Percentiles rank a stretch among this genome's conserved stretches.
These are phyloP conservation scores for Rosa persica DNA, from an alignment of 306 rosid genomes.

Conservation along the genomic window DNA sequence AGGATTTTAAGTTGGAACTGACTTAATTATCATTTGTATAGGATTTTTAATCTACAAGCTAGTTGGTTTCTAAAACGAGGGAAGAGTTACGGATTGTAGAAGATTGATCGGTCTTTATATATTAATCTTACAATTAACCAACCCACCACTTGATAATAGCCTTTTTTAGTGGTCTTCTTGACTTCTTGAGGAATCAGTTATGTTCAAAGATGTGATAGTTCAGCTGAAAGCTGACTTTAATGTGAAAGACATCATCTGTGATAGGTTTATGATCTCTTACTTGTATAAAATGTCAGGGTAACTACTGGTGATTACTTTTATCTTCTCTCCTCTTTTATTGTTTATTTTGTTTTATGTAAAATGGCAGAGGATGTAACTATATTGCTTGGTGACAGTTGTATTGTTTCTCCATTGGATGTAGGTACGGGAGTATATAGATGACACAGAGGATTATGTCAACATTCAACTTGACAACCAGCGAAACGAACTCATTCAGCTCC, in stretches of 20 bases:
- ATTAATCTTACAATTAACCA: background rate
- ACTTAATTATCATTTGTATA: background rate
- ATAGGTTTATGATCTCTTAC: background rate
- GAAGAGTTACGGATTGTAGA: background rate
- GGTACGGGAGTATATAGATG: conserved; percentile 97
- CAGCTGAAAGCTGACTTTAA: background rate
- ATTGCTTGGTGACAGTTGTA: background rate
- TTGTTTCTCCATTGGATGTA: conserved; percentile 32
- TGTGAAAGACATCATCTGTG: background rate
- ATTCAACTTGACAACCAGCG: conserved; percentile 97
- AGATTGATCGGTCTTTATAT: background rate
- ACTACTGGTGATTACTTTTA: background rate
- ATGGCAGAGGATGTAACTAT: background rate
- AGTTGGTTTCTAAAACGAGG: background rate
- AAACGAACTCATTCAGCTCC: conserved; percentile 96
- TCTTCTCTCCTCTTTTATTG: background rate
- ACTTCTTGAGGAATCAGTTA: background rate
- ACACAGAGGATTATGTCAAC: conserved; percentile 95
- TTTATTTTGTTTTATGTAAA: background rate
- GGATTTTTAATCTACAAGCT: background rate
- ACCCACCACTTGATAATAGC: background rate
- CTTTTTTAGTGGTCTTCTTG: background rate
- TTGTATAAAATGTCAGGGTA: background rate
- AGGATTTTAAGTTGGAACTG: background rate
- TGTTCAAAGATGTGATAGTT: background rate